Base-by-base conservation (phyloP, 176 grass and related monocot species). In the Oryza longistaminata region DNA sequence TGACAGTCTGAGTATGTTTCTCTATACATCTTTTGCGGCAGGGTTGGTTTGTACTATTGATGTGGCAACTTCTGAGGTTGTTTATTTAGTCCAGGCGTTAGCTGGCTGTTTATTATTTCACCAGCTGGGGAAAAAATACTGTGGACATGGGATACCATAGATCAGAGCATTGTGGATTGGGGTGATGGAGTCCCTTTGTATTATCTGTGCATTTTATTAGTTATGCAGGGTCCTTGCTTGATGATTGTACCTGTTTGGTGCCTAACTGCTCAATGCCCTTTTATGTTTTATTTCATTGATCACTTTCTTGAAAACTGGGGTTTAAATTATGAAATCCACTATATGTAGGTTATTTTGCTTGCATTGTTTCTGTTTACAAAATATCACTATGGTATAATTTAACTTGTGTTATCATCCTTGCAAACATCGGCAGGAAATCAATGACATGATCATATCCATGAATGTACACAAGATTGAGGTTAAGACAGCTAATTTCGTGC, bases 401-500 rank as follows among this genome's bases (percentile, higher is more conserved):
- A 25, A 74, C 64, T 86, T 74, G 74, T 46, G 35, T 83, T 66
- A 77, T 81, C 14, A 24, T 83, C 85, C 26, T 21, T 76, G 35
- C 9, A 16, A 79, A 62, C 76, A 79, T 79, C 65, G 91, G 70
- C 82, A 97, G 95, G 82, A 88, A 82, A 97, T 97, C 75, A 86
- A 97, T 81, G 61, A 82, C 60, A 90, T 95, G 50, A 72, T 95
- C 61, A 93, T 92, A 85, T 85, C 75, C 75, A 68, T 95, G 65
- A 91, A 91, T 86, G 71, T 97, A 64, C 81, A 80, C 45, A 90
- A 88, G 83, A 87, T 97, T 27, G 92, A 97, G 87, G 87, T 97
- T 70, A 97, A 88, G 81, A 93, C 92, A 37, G 95, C 92, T 11
- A 94, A 97, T 81, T 97, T 87, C 55, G 58, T 95, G 64, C 84